Base-by-base conservation (phyloP, 331 rosid species). In the Saraca asoca region DNA sequence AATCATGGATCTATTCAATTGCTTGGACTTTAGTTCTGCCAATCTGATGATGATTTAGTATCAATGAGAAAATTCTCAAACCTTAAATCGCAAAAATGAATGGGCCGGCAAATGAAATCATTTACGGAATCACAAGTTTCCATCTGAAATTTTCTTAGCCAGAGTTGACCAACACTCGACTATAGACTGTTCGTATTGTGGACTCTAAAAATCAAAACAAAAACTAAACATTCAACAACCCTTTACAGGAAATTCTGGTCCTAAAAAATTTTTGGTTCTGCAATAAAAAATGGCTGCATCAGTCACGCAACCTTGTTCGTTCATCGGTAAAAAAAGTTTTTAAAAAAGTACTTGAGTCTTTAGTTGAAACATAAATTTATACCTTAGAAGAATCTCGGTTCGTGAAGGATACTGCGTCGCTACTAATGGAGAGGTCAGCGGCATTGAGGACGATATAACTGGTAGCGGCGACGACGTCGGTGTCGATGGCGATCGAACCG, bases 391-490 rank as follows among this genome's bases (percentile, higher is more conserved):
- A 76, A 51, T 39, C 68, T 8, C 43, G 55, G 55, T 5, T 56
- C 17, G 81, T 72, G 84, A 84, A 79, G 0, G 83, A 81, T 10
- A 80, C 75, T 65, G 83, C 55, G 33, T 49, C 71, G 38, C 15
- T 0, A 6, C 2, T 2, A 53, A 93, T 46, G 7, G 77, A 24
- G 33, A 93, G 94, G 5, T 87, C 91, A 57, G 90, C 88, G 14
- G 89, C 87, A 50, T 90, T 90, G 75, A 93, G 97, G 37, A 90
- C 96, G 62, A 93, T 67, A 82, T 76, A 93, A 14, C 19, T 11
- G 43, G 97, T 85, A 2, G 85, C 83, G 51, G 81, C 74, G 52
- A 87, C 79, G 81, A 93, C 70, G 62, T 90, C 77, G 43, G 87
- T 63, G 57, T 83, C 79, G 34, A 90, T 45, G 70, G 80, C 14